Percentiles rank a stretch among this genome's conserved stretches.
These are phyloP conservation scores for Filosporella fistucella DNA, from an alignment of 495 filamentous ascomycete genomes.

Conservation along the genomic window DNA sequence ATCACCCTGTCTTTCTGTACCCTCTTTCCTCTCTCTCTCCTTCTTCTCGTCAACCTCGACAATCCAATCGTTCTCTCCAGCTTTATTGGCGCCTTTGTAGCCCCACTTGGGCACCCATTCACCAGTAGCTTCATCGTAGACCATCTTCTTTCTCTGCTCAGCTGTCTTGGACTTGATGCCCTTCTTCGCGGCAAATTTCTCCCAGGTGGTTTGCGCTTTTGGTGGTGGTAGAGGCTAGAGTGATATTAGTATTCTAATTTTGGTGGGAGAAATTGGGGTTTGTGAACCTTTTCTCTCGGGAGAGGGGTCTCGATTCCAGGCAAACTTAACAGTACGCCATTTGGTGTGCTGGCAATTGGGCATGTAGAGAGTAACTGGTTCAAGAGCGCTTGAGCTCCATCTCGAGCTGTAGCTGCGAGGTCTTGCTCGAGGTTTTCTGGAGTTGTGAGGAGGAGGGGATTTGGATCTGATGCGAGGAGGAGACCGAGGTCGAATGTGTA, in stretches of 20 bases:
- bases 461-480: conserved; percentile 75
- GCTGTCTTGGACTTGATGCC: conserved; percentile 81
- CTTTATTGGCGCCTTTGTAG: conserved; percentile 89
- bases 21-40: conserved; percentile 56
- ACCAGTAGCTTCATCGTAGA: conserved; percentile 77
- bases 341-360: conserved; percentile 59
- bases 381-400: conserved; percentile 82
- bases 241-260: not conserved
- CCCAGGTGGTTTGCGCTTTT: conserved; percentile 87
- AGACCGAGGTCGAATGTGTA: conserved; percentile 92
- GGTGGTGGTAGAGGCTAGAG: conserved; percentile 61
- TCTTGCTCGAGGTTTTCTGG: conserved; percentile 37
- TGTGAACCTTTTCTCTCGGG: conserved; percentile 70
- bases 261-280: not conserved
- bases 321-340: conserved; percentile 71
- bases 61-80: conserved; percentile 71
- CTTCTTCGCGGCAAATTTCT: conserved; percentile 91
- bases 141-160: conserved; percentile 59
- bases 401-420: conserved; percentile 69
- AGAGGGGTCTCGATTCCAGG: conserved; percentile 62
- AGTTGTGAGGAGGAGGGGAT: conserved; percentile 57
- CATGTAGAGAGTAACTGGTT: conserved; percentile 85
- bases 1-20: conserved; percentile 54
- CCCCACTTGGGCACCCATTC: conserved; percentile 94
- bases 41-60: conserved; percentile 86